These are phyloP conservation scores for Agaricus sinodeliciosus DNA, from an alignment of 768 basidiomycete species.

Conservation along the genomic window DNA sequence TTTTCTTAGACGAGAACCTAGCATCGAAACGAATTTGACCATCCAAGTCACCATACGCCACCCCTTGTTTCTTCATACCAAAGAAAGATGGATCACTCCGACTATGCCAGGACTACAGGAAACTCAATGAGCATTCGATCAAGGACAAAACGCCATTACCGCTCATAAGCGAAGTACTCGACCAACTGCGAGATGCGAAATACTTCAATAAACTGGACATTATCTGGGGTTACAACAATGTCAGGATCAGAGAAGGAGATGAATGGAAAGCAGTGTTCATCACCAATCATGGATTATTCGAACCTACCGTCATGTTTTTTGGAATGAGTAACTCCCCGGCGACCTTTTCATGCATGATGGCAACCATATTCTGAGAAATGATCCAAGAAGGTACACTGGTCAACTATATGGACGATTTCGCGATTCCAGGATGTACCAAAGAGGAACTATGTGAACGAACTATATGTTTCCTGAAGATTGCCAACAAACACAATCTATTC, in stretches of 20 bases:
- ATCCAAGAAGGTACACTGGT: neutral
- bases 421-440: too few relatives aligned
- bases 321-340: neutral
- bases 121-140: slow-evolving; percentile 25
- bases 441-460: too few relatives aligned
- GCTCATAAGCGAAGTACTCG: too few relatives aligned
- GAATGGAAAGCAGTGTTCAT: slow-evolving; percentile 28
- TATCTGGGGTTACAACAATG: too few relatives aligned
- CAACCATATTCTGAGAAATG: slow-evolving; percentile 9
- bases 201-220: too few relatives aligned
- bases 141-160: slow-evolving; percentile 28
- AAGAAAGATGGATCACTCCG: slow-evolving; percentile 19
- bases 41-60: slow-evolving; percentile 16
- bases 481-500: too few relatives aligned
- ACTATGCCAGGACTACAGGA: slow-evolving; percentile 23
- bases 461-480: too few relatives aligned
- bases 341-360: neutral
- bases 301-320: slow-evolving; percentile 20
- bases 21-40: slow-evolving; percentile 21
- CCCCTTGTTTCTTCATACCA: slow-evolving; percentile 16
- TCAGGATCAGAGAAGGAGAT: slow-evolving; percentile 35
- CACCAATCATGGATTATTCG: slow-evolving; percentile 27
- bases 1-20: slow-evolving; percentile 20
- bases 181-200: too few relatives aligned
- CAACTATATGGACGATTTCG: too few relatives aligned